Base-by-base conservation (phyloP, 352 stramenopile genomes). In the Pythium sp. region DNA sequence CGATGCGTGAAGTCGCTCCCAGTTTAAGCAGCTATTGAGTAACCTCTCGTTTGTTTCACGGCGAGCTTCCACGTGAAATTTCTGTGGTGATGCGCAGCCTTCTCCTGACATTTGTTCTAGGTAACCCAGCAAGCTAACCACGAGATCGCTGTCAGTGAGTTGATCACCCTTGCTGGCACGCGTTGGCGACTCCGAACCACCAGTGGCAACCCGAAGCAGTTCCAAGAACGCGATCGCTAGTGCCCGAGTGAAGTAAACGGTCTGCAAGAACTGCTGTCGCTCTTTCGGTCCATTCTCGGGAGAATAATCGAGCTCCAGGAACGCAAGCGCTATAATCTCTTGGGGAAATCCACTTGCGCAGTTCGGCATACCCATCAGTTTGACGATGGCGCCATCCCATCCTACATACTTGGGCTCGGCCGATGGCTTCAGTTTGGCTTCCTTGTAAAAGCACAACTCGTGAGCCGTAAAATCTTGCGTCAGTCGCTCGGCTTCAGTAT, bases 11-110 rank as follows among this genome's bases (percentile, higher is more conserved):
- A 80, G 65, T 28, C 76, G 75, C 54, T 89, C 79, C 82, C 82
- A 91, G 32, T 77, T 70, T 56, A 79, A 82, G 72, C 79, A 87
- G 62, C 82, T 91, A 69, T 84, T 89, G 8, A 84, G 68, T 11
- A 89, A 59, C 22, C 76, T 71, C 55, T 88, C 82, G 49, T 79
- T 89, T 51, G 75, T 86, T 12, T 77, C 68, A 46, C 65, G 78
- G 0, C 71, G 72, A 15, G 77, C 73, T 65, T 80, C 68, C 41
- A 89, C 75, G 12, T 68, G 69, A 41, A 86, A 71, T 20, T 41
- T 64, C 5, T 9, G 63, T 8, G 15, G 49, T 11, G 24, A 28
- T 38, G 26, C 38, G 51, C 34, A 41, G 14, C 49, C 41, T 56
- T 46, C 7, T 15, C 30, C 24, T 24, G 36, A 32, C 20, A 59